Evolutionary conservation across 2,329 filamentous ascomycete genomes (phyloP).

Genomic region (Alternaria conjuncta): DNA sequence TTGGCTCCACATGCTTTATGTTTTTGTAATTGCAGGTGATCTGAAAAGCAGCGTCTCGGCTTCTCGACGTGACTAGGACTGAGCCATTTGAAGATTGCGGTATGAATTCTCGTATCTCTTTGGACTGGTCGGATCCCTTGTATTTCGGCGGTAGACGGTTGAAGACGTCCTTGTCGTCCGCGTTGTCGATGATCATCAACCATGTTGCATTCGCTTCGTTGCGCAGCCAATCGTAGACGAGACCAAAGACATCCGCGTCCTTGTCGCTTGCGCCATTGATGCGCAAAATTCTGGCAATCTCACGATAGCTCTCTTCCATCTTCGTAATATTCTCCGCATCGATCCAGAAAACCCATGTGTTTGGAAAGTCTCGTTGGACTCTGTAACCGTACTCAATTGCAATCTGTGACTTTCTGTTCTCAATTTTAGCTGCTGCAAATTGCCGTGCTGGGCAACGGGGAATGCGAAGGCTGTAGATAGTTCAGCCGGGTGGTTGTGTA

Average conservation of each 20-base stretch:
- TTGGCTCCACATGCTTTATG: slow-evolving; percentile 15
- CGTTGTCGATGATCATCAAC: slow-evolving; percentile 32
- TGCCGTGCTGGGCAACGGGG: background rate
- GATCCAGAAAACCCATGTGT: slow-evolving; percentile 25
- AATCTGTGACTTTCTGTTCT: slow-evolving; percentile 24
- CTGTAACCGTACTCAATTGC: slow-evolving; percentile 22
- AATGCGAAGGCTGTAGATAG: background rate
- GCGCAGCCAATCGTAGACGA: slow-evolving; percentile 20
- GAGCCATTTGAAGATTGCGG: slow-evolving; percentile 20
- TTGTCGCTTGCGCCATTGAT: slow-evolving; percentile 15
- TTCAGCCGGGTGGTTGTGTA: background rate
- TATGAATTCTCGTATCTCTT: slow-evolving; percentile 14
- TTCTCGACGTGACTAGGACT: slow-evolving; percentile 21
- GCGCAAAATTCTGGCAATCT: slow-evolving; percentile 17
- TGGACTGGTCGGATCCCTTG: background rate
- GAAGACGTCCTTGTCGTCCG: slow-evolving; percentile 21
- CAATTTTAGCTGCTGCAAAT: background rate
- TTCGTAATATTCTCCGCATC: slow-evolving; percentile 14
- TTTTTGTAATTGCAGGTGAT: slow-evolving; percentile 22
- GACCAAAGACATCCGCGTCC: slow-evolving; percentile 14
- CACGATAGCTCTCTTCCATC: slow-evolving; percentile 14
- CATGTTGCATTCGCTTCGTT: slow-evolving; percentile 19
- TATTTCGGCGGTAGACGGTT: background rate
- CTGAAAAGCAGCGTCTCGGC: slow-evolving; percentile 15
- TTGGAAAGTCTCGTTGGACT: slow-evolving; percentile 7